Conservation (phyloP, 2,329 filamentous ascomycete genomes). For the Akanthomyces lecanii region DNA sequence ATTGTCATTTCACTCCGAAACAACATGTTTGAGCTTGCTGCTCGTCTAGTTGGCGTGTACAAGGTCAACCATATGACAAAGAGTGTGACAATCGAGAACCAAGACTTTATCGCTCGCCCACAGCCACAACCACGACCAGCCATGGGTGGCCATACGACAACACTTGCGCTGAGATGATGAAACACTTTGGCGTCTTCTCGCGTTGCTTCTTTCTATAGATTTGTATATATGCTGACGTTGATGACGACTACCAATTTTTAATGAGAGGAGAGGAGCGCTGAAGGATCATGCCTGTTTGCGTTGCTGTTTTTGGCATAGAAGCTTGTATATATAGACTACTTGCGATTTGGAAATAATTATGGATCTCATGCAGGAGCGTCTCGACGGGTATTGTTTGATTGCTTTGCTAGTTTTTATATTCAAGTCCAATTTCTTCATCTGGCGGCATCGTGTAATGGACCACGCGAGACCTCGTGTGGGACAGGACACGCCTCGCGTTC, state of each 20-base stretch:
- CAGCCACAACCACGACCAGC: conserved; percentile 30
- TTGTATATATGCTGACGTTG: conserved; percentile 17
- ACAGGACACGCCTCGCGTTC: neutral
- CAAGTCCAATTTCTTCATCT: neutral
- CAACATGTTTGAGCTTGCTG: conserved; percentile 99
- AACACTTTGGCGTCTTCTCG: neutral
- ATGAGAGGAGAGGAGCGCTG: conserved; percentile 3
- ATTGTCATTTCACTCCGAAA: conserved; percentile 97
- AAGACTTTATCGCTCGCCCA: conserved; percentile 60
- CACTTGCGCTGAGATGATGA: conserved; percentile 32
- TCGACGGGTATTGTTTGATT: neutral
- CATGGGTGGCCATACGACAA: conserved; percentile 29
- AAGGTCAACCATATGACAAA: conserved; percentile 99
- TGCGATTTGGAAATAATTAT: conserved; percentile 1
- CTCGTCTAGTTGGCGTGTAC: conserved; percentile 92
- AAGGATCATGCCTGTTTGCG: neutral
- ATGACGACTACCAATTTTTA: conserved; percentile 12
- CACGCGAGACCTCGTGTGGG: neutral
- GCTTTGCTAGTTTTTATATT: conserved; percentile 4
- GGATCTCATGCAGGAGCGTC: neutral
- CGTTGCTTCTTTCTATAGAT: conserved; percentile 1
- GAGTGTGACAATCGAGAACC: conserved; percentile 84
- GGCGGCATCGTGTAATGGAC: neutral
- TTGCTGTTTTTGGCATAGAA: conserved; percentile 4
- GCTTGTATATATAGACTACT: conserved; percentile 1